Evolutionary conservation across 306 rosid genomes (phyloP).

Genomic region (Corylus heterophylla): DNA sequence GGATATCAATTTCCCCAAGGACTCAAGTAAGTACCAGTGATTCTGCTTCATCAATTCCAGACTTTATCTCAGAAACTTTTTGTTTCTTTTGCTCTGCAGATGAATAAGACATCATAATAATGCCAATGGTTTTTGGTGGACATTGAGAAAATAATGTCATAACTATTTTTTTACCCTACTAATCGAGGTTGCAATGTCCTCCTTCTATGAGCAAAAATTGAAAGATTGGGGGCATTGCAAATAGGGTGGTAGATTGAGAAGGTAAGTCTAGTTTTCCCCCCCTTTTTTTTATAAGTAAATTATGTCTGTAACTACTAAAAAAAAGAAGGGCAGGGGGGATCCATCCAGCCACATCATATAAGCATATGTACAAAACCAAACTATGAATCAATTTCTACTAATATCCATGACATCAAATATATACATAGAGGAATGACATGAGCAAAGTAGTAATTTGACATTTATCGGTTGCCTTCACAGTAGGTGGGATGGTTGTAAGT

Average conservation of each 20-base stretch:
- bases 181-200: no score
- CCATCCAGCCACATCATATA: not conserved
- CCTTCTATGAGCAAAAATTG: no score
- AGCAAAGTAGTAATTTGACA: not conserved
- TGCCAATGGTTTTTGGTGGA: not conserved
- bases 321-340: not conserved
- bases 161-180: no score
- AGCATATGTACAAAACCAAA: not conserved
- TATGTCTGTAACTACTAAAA: no score
- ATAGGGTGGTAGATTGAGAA: no score
- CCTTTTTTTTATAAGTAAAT: no score
- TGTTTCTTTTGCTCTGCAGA: conserved; percentile 93
- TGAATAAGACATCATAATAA: conserved; percentile 7
- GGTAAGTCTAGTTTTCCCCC: no score
- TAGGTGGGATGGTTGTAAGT: not conserved
- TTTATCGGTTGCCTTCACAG: not conserved
- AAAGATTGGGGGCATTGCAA: no score
- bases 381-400: not conserved
- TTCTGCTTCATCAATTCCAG: conserved; percentile 91
- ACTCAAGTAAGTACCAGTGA: conserved; percentile 59
- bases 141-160: not conserved
- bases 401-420: not conserved
- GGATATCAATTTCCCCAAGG: conserved; percentile 22
- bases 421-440: not conserved
- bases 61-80: conserved; percentile 68